phyloP scores from a whole-genome alignment of 768 basidiomycete species.

The Termitomyces sp. region DNA sequence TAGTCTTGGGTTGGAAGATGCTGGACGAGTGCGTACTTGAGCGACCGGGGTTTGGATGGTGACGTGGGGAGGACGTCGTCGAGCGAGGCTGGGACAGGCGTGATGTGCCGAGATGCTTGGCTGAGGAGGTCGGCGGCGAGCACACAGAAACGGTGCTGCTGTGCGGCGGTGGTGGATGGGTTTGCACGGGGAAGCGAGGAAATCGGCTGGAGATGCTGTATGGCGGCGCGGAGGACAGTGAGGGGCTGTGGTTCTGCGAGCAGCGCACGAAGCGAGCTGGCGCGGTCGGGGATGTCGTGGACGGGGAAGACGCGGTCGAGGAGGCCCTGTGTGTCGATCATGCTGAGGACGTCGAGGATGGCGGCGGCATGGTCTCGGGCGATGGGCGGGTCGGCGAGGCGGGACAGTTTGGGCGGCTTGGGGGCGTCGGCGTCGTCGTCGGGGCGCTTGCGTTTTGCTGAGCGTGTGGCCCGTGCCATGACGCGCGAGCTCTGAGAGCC shows the following conservation, averaged over 20 bases:
- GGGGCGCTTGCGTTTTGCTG: conserved; percentile 65
- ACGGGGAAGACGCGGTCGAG: conserved; percentile 78
- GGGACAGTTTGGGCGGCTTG: conserved; percentile 47
- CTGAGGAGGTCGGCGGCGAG: conserved; percentile 71
- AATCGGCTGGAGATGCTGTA: conserved; percentile 65
- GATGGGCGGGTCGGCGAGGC: conserved; percentile 14
- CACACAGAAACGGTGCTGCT: conserved; percentile 73
- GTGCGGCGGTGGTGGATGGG: conserved; percentile 57
- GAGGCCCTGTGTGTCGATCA: conserved; percentile 70
- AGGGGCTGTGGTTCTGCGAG: conserved; percentile 52
- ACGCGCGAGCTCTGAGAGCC: no score
- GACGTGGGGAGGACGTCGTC: conserved; percentile 38
- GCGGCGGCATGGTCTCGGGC: conserved; percentile 37
- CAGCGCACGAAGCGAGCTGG: conserved; percentile 51
- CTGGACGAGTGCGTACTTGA: conserved; percentile 76
- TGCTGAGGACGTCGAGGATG: conserved; percentile 58
- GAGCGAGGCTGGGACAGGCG: conserved; percentile 42
- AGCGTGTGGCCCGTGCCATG: conserved; percentile 80
- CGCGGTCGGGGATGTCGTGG: conserved; percentile 35
- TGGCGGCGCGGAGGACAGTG: conserved; percentile 56
- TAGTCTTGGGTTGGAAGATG: conserved; percentile 73
- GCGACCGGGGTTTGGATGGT: conserved; percentile 29
- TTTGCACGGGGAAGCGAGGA: conserved; percentile 65
- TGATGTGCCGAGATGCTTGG: conserved; percentile 54
- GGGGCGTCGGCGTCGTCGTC: conserved; percentile 39